Percentiles rank a stretch among this genome's conserved stretches.
Evolutionary conservation across 345 rosid genomes (phyloP).

Genomic region (Camelina hispida): DNA sequence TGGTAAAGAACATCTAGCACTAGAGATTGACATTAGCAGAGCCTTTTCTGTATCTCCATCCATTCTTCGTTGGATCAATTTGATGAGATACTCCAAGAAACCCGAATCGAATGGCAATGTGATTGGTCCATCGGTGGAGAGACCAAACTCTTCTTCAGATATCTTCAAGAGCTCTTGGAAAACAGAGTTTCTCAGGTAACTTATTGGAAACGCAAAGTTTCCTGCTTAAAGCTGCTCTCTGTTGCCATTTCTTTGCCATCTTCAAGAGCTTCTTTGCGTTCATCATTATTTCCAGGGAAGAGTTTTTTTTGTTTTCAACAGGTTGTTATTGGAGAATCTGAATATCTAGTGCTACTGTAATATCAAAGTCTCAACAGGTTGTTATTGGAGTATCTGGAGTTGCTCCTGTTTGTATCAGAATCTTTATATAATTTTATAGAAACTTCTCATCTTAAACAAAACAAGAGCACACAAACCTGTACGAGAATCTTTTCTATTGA

Average conservation of each 20-base stretch:
- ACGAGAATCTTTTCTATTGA: no score
- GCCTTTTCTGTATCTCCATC: slow-evolving; percentile 27
- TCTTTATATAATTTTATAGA: no score
- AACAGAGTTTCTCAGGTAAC: slow-evolving; percentile 36
- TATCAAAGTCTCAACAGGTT: no score
- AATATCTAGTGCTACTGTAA: background rate
- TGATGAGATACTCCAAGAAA: slow-evolving; percentile 42
- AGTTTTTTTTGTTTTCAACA: no score
- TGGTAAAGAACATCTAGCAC: slow-evolving; percentile 3
- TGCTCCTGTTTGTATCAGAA: no score
- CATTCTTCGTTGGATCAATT: background rate
- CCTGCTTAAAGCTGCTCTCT: background rate
- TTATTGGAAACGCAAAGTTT: slow-evolving; percentile 19
- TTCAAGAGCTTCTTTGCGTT: slow-evolving; percentile 31
- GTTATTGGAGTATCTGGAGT: no score
- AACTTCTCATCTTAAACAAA: no score
- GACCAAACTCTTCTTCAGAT: background rate
- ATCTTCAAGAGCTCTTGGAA: slow-evolving; percentile 44
- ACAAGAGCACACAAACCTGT: no score
- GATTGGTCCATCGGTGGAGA: background rate
- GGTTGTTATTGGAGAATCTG: background rate
- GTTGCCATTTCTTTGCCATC: slow-evolving; percentile 40
- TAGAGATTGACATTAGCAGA: slow-evolving; percentile 21
- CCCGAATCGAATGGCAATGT: slow-evolving; percentile 41
- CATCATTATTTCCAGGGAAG: background rate